A percentile compares a stretch with the other conserved stretches of the same genome.
phyloP scores from a whole-genome alignment of 257 asterid species.

The Nicotiana tomentosiformis region DNA sequence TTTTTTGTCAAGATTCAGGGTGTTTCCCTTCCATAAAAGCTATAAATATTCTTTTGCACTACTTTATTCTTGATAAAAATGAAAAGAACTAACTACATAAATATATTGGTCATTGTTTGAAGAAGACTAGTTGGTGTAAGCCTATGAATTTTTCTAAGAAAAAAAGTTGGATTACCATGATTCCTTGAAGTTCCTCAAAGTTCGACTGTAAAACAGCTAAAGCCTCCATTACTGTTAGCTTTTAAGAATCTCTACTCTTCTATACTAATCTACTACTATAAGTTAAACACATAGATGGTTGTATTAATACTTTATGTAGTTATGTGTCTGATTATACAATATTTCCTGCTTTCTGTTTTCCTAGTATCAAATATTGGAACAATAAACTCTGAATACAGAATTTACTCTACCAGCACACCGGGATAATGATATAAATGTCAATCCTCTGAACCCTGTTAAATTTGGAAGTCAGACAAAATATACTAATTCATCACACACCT shows the following conservation, averaged over 20 bases:
- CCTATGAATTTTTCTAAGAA: neutral
- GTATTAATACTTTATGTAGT: neutral
- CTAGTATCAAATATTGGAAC: neutral
- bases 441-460: neutral
- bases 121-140: neutral
- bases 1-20: slow-evolving; percentile 5
- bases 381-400: neutral
- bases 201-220: neutral
- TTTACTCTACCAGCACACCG: neutral
- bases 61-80: neutral
- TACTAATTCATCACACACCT: neutral
- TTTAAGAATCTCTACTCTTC: neutral
- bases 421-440: neutral
- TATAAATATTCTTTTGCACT: neutral
- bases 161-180: neutral
- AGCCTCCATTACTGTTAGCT: neutral
- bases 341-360: neutral
- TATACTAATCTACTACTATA: neutral
- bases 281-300: neutral
- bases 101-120: neutral
- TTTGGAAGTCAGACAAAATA: neutral
- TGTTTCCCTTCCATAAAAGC: slow-evolving; percentile 4
- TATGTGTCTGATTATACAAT: neutral
- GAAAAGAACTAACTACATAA: neutral
- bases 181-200: neutral